These are phyloP conservation scores for Citrullus colocynthis DNA, from an alignment of 306 rosid genomes.

Conservation along the genomic window DNA sequence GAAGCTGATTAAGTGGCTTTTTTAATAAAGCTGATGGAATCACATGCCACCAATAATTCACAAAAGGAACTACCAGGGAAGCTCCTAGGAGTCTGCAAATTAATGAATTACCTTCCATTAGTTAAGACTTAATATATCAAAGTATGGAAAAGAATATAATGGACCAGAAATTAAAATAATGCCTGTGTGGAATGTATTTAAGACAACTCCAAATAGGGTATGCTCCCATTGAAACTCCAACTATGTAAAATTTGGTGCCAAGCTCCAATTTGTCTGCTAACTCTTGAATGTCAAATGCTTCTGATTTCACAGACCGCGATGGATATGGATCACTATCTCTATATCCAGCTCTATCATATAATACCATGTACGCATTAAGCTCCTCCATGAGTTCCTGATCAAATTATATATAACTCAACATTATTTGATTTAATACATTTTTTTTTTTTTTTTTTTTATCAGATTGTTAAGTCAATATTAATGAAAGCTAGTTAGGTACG, in stretches of 20 bases:
- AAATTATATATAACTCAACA: no score
- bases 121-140: neutral
- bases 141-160: no score
- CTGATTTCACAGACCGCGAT: neutral
- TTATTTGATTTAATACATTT: no score
- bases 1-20: constrained; percentile 21
- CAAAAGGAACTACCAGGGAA: constrained; percentile 52
- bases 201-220: neutral
- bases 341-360: neutral
- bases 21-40: constrained; percentile 25
- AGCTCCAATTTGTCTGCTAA: neutral
- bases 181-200: neutral
- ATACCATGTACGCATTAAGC: neutral
- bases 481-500: no score
- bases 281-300: neutral
- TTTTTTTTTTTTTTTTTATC: no score
- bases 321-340: neutral
- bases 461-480: no score
- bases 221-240: neutral
- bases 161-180: no score
- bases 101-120: neutral
- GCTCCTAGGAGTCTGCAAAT: constrained; percentile 59
- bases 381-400: neutral
- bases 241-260: no score
- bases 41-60: constrained; percentile 60